Evolutionary conservation across 1,284 basidiomycete species (phyloP).

Genomic region (Exsudoporus floridanus): DNA sequence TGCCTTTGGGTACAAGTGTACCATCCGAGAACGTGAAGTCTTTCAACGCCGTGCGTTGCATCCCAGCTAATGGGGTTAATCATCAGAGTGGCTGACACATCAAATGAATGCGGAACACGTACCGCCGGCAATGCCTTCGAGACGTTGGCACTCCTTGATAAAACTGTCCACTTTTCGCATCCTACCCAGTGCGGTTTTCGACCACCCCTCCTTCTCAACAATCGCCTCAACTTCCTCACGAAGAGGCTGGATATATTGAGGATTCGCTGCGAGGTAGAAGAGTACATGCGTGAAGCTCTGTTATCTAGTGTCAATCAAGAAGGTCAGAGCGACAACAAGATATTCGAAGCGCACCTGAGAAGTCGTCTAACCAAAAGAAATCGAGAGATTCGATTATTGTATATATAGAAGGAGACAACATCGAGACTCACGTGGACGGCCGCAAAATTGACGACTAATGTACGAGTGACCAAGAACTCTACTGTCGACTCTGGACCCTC

Average conservation of each 20-base stretch:
- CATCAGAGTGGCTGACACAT: not conserved
- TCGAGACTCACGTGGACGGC: slow-evolving; percentile 35
- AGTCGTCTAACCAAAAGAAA: slow-evolving; percentile 7
- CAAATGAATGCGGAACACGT: slow-evolving; percentile 5
- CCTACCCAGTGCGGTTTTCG: slow-evolving; percentile 39
- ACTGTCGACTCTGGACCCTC: slow-evolving; percentile 28
- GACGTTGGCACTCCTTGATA: slow-evolving; percentile 42
- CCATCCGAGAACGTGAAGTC: slow-evolving; percentile 44
- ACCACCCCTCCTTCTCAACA: slow-evolving; percentile 35
- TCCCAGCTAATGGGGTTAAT: slow-evolving; percentile 21
- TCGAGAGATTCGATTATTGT: too few species aligned
- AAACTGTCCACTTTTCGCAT: slow-evolving; percentile 50
- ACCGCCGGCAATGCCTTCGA: slow-evolving; percentile 33
- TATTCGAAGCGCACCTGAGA: slow-evolving; percentile 13
- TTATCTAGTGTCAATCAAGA: not conserved
- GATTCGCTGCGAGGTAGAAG: slow-evolving; percentile 38
- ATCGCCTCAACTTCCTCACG: slow-evolving; percentile 43
- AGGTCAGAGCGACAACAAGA: not conserved
- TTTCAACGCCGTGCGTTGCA: slow-evolving; percentile 35
- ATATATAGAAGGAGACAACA: too few species aligned
- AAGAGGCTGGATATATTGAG: slow-evolving; percentile 39
- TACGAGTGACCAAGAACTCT: slow-evolving; percentile 30
- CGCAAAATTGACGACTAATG: slow-evolving; percentile 41
- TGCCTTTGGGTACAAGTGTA: slow-evolving; percentile 39
- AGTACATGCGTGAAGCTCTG: slow-evolving; percentile 39